phyloP scores from a whole-genome alignment of 371 early-diverging fungal genomes.

The Vairimorpha ceranae region DNA sequence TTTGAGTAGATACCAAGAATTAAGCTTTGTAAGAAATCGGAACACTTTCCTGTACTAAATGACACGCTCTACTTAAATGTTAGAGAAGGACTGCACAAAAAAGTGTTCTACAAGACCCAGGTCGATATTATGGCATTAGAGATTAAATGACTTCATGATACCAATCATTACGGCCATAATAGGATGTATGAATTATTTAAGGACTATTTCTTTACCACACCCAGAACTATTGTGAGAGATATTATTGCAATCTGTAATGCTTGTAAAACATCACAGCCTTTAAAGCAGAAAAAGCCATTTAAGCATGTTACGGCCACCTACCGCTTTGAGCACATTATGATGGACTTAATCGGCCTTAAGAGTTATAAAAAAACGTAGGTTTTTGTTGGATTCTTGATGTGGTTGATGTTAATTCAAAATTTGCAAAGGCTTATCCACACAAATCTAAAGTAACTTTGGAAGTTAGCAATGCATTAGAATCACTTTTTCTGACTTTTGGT shows the following conservation, averaged over 20 bases:
- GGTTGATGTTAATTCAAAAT: not conserved
- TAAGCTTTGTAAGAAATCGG: too few species aligned
- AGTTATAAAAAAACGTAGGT: not conserved
- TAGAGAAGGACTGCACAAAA: too few species aligned
- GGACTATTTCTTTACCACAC: not conserved
- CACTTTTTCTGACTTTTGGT: not conserved
- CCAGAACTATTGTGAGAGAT: constrained; percentile 2
- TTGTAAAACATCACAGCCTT: not conserved
- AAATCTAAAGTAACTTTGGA: not conserved
- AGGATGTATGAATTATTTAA: not conserved
- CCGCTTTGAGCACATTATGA: not conserved
- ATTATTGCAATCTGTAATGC: not conserved
- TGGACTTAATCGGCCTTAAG: not conserved
- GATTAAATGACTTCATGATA: too few species aligned
- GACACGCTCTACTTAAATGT: too few species aligned
- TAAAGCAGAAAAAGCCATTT: not conserved
- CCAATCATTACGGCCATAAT: not conserved
- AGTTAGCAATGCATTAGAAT: not conserved
- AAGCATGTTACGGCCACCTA: not conserved
- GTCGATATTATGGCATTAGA: too few species aligned
- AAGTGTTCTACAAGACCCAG: too few species aligned
- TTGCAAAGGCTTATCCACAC: not conserved
- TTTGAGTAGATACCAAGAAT: too few species aligned
- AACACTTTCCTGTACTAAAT: too few species aligned
- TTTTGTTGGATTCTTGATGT: not conserved